A percentile compares a stretch with the other conserved stretches of the same genome.
These are phyloP conservation scores for Glebionis coronaria DNA, from an alignment of 129 eudicot genomes.

Conservation along the genomic window DNA sequence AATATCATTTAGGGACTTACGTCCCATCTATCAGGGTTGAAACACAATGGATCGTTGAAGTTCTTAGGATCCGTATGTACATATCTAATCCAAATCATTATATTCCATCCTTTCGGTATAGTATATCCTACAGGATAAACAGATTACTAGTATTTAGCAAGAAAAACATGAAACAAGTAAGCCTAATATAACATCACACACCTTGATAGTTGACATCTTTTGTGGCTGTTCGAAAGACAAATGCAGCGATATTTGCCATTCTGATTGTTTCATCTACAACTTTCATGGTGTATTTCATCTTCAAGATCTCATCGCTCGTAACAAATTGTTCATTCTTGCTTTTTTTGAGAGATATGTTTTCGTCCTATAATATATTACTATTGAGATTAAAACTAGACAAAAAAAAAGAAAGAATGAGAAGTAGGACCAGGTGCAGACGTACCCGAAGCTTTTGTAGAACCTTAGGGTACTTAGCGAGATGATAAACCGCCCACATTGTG, in stretches of 20 bases:
- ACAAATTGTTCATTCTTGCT: constrained; percentile 29
- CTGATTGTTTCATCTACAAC: constrained; percentile 49
- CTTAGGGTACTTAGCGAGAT: constrained; percentile 54
- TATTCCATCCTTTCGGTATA: constrained; percentile 51
- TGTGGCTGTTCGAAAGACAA: constrained; percentile 32
- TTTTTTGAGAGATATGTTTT: constrained; percentile 27
- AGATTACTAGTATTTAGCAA: background rate
- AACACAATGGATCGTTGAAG: constrained; percentile 44
- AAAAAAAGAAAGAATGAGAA: background rate
- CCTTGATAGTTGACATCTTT: constrained; percentile 43
- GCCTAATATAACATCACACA: background rate
- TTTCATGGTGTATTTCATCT: constrained; percentile 42
- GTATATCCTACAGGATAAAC: constrained; percentile 30
- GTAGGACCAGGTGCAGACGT: background rate
- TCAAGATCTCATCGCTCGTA: constrained; percentile 42
- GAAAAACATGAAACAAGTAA: background rate
- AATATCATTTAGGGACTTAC: constrained; percentile 28
- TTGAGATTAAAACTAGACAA: background rate
- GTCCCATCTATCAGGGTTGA: constrained; percentile 58
- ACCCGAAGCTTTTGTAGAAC: constrained; percentile 72
- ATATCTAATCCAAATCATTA: constrained; percentile 40
- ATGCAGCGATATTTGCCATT: constrained; percentile 35
- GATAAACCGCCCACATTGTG: constrained; percentile 53
- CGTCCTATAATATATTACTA: constrained; percentile 17
- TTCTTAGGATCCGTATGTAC: constrained; percentile 45